Percentiles rank a stretch among this genome's conserved stretches.
phyloP scores from a whole-genome alignment of 2,329 filamentous ascomycete species.

The Aureobasidium sp. region DNA sequence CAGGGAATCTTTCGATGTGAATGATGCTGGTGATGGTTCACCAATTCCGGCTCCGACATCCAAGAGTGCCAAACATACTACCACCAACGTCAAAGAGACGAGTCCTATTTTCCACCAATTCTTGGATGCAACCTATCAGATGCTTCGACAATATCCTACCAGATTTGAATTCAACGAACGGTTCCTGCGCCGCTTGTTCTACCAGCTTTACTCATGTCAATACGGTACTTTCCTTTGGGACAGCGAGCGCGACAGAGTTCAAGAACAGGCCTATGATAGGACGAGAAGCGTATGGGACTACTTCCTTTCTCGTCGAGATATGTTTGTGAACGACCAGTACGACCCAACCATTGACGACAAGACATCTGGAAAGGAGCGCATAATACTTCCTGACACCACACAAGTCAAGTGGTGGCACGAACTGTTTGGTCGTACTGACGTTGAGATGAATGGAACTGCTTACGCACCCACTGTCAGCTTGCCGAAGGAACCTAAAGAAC shows the following conservation, averaged over 20 bases:
- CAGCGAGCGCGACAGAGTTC: slow-evolving; percentile 66
- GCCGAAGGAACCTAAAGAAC: slow-evolving; percentile 14
- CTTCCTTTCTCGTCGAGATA: slow-evolving; percentile 69
- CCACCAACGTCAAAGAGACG: slow-evolving; percentile 79
- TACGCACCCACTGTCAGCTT: slow-evolving; percentile 13
- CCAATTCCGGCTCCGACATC: slow-evolving; percentile 29
- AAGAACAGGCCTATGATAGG: slow-evolving; percentile 13
- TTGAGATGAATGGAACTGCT: slow-evolving; percentile 71
- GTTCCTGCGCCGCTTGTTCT: slow-evolving; percentile 79
- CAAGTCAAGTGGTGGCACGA: slow-evolving; percentile 94
- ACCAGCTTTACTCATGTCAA: slow-evolving; percentile 91
- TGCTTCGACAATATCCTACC: slow-evolving; percentile 74
- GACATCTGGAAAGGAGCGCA: slow-evolving; percentile 66
- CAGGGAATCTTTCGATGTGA: slow-evolving; percentile 56
- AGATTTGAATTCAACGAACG: slow-evolving; percentile 96
- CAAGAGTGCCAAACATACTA: slow-evolving; percentile 41
- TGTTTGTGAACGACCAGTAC: slow-evolving; percentile 79
- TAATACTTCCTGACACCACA: slow-evolving; percentile 66
- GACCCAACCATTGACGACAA: slow-evolving; percentile 69
- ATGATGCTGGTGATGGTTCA: slow-evolving; percentile 39
- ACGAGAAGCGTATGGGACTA: slow-evolving; percentile 87
- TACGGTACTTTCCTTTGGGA: slow-evolving; percentile 97
- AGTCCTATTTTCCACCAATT: slow-evolving; percentile 98
- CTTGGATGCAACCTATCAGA: slow-evolving; percentile 85
- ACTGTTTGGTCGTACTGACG: slow-evolving; percentile 73